These are phyloP conservation scores for Fusarium napiforme DNA, from an alignment of 2,329 filamentous ascomycete species.

Conservation along the genomic window DNA sequence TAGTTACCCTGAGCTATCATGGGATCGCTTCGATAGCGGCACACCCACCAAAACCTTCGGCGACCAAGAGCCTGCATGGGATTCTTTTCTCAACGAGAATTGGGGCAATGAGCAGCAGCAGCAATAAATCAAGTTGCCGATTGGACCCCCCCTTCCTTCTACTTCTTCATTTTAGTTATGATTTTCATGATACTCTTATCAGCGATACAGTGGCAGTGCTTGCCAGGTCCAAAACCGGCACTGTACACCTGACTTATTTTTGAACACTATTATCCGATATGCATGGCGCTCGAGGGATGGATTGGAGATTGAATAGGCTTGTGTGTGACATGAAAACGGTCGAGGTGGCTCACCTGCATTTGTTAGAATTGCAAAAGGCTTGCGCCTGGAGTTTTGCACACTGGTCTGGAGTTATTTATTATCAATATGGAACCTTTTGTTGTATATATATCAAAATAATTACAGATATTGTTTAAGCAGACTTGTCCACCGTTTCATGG, in stretches of 20 bases:
- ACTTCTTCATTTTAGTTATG: slow-evolving; percentile 5
- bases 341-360: slow-evolving; percentile 24
- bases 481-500: background rate
- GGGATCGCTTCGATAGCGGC: slow-evolving; percentile 5
- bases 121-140: background rate
- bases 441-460: background rate
- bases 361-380: slow-evolving; percentile 32
- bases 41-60: slow-evolving; percentile 17
- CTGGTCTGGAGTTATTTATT: background rate
- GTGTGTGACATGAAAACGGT: slow-evolving; percentile 19
- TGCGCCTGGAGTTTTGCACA: slow-evolving; percentile 11
- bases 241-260: background rate
- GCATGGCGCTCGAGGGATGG: slow-evolving; percentile 8
- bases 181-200: slow-evolving; percentile 31
- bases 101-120: slow-evolving; percentile 38
- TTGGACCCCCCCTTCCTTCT: background rate
- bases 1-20: slow-evolving; percentile 28
- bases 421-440: background rate
- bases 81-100: slow-evolving; percentile 47
- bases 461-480: background rate
- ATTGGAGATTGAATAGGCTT: background rate
- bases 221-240: background rate
- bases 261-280: background rate
- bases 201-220: background rate
- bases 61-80: slow-evolving; percentile 48